Conservation (phyloP, 805 yeast genomes). For the Yamadazyma olivae region DNA sequence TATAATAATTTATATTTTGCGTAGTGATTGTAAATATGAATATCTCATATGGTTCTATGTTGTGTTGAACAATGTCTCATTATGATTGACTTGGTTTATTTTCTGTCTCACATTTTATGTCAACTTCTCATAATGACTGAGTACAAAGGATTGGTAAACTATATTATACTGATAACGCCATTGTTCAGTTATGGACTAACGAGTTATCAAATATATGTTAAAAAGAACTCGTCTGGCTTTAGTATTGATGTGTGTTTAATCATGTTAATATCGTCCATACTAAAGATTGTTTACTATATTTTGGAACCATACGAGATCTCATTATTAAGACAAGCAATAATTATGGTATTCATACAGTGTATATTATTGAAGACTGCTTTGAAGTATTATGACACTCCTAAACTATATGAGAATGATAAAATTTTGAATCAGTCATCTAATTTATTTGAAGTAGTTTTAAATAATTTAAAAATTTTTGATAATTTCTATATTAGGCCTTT, state of each 20-base stretch:
- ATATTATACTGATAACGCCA: constrained; percentile 77
- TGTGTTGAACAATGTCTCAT: no score
- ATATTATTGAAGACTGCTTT: constrained; percentile 63
- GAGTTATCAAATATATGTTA: constrained; percentile 59
- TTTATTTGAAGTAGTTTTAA: constrained; percentile 8
- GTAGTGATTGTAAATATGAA: no score
- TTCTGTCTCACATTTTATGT: no score
- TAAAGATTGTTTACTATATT: constrained; percentile 73
- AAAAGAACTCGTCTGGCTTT: constrained; percentile 72
- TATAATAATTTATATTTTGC: no score
- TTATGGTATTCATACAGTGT: constrained; percentile 82
- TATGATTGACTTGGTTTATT: no score
- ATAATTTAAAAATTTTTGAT: constrained; percentile 59
- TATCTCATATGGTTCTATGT: no score
- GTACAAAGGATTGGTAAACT: constrained; percentile 42
- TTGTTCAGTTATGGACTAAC: constrained; percentile 85
- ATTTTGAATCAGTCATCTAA: constrained; percentile 18
- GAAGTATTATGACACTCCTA: constrained; percentile 44
- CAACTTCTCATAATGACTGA: no score
- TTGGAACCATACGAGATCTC: constrained; percentile 82
- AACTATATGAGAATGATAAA: constrained; percentile 25
- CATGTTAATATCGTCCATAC: constrained; percentile 73
- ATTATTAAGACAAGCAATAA: constrained; percentile 69
- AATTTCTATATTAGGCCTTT: constrained; percentile 57
- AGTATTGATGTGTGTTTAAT: constrained; percentile 92